Conservation (phyloP, 1,284 basidiomycete species). For the Ceratobasidium sp. region DNA sequence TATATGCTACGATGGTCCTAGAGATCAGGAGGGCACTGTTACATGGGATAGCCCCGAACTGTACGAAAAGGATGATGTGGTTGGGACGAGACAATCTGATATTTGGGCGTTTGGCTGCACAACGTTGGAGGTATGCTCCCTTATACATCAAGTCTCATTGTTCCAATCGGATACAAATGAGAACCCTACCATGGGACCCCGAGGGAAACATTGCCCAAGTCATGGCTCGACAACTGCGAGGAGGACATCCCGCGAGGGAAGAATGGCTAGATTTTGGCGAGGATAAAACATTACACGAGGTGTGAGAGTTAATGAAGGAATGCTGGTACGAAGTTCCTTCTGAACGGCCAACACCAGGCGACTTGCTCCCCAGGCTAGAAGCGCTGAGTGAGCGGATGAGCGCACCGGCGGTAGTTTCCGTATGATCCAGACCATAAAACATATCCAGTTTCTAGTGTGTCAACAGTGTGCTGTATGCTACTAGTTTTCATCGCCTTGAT, state of each 20-base stretch:
- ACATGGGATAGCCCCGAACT: slow-evolving; percentile 38
- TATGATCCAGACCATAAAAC: background rate
- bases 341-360: background rate
- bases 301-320: slow-evolving; percentile 28
- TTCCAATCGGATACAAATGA: slow-evolving; percentile 11
- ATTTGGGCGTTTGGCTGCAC: slow-evolving; percentile 38
- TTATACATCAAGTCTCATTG: too few relatives aligned
- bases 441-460: background rate
- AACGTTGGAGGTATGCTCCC: slow-evolving; percentile 3
- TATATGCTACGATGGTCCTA: slow-evolving; percentile 14
- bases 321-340: slow-evolving; percentile 15
- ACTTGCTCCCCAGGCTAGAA: background rate
- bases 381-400: background rate
- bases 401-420: background rate
- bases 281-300: background rate
- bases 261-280: slow-evolving; percentile 14
- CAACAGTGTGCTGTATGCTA: too few relatives aligned
- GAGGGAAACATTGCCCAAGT: slow-evolving; percentile 8
- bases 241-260: slow-evolving; percentile 24
- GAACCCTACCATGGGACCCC: slow-evolving; percentile 14
- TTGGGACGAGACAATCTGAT: slow-evolving; percentile 15
- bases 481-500: too few relatives aligned
- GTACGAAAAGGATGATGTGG: background rate
- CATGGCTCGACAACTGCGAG: slow-evolving; percentile 19
- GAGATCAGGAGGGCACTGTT: slow-evolving; percentile 18